Evolutionary conservation across 805 yeast species (phyloP), one percentile per base, ranked within the genome.

Genomic region (Ogataea parapolymorpha): DNA sequence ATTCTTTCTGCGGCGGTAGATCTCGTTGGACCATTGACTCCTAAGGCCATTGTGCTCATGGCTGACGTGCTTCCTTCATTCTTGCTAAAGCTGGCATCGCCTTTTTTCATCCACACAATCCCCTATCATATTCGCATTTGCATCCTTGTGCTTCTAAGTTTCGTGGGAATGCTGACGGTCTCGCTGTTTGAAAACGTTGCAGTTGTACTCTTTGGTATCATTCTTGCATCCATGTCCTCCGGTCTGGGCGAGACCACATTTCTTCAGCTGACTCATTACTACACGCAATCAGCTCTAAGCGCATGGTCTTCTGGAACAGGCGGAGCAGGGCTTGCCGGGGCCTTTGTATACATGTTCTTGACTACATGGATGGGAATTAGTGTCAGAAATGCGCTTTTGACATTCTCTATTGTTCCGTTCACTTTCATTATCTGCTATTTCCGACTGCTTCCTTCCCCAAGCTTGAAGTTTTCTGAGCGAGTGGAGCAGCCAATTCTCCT

Each of bases 251-350:
- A 91, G 58, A 68, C 85, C 5, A 86, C 96, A 0, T 91, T 91
- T 50, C 64, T 91, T 31, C 95, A 86, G 59, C 65, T 91, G 61
- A 87, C 96, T 1, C 96, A 90, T 57, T 82, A 70, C 53, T 88
- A 79, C 59, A 72, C 70, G 14, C 69, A 70, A 13, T 24, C 37
- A 10, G 70, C 95, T 4, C 67, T 91, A 33, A 79, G 82, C 36
- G 97, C 95, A 0, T 91, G 95, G 79, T 85, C 95, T 15, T 77
- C 89, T 6, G 99, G 99, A 1, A 91, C 98, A 0, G 98, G 99
- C 3, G 95, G 88, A 14, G 98, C 99, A 1, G 99, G 99, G 0
- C 61, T 91, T 5, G 73, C 77, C 14, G 99, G 98, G 0, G 79
- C 90, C 41, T 85, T 84, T 39, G 56, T 75, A 11, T 90, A 77